Evolutionary conservation across 1,284 basidiomycete genomes (phyloP), one percentile per base, ranked within the genome.

Genomic region (Apiotrichum laibachii): DNA sequence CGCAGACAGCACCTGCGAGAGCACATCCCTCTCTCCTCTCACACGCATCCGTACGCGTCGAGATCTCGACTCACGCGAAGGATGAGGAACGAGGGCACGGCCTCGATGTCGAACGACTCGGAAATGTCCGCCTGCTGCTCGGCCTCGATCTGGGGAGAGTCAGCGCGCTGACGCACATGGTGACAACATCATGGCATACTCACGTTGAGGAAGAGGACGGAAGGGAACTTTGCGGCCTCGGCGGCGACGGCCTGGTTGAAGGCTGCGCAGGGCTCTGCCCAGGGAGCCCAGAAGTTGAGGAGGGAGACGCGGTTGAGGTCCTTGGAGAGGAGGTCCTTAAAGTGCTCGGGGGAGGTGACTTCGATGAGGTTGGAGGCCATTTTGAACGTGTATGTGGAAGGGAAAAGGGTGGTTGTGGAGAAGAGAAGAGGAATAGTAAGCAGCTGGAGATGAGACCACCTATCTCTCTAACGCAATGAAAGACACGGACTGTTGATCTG

Each of bases 221-320:
- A 71, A 0, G 86, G 82, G 69, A 91, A 85, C 72, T 88, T 88
- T 64, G 82, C 83, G 1, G 91, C 85, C 37, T 93, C 81, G 68
- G 88, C 86, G 33, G 74, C 65, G 31, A 89, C 84, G 9, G 90
- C 84, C 57, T 85, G 81, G 79, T 91, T 93, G 87, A 94, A 95
- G 67, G 86, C 83, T 66, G 83, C 82, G 81, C 92, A 96, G 43
- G 92, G 91, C 64, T 86, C 88, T 0, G 92, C 93, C 90, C 90
- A 96, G 74, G 86, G 82, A 57, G 93, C 90, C 88, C 92, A 93
- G 77, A 96, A 97, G 80, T 90, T 91, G 71, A 95, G 85, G 43
- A 93, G 80, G 8, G 91, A 92, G 26, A 94, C 83, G 37, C 88
- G 82, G 26, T 83, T 79, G 47, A 96, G 83, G 77, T 96, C 92